A percentile compares a stretch with the other conserved stretches of the same genome.
Evolutionary conservation across 2,329 filamentous ascomycete species (phyloP).

Genomic region (Hymenoscyphus occultus): DNA sequence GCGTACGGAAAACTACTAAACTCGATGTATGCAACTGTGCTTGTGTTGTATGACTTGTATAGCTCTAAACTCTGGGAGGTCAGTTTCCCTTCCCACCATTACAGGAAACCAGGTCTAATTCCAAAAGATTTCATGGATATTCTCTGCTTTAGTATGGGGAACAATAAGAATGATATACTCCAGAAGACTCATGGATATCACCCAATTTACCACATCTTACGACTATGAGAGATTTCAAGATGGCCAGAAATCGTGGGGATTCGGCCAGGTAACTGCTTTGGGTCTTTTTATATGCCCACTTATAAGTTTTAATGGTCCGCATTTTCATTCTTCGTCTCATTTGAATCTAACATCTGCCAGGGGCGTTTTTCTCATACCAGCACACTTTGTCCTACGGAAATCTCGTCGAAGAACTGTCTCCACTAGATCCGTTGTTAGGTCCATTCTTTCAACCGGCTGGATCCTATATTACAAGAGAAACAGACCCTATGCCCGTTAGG

Average conservation of each 20-base stretch:
- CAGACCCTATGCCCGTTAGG: neutral
- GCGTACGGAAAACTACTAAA: neutral
- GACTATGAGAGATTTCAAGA: neutral
- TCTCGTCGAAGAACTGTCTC: no score
- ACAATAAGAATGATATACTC: neutral
- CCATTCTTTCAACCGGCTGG: no score
- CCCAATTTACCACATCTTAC: neutral
- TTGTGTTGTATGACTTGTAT: slow-evolving; percentile 5
- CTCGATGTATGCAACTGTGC: neutral
- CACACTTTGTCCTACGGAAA: no score
- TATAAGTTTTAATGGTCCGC: neutral
- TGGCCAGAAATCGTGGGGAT: slow-evolving; percentile 7
- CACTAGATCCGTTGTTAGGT: no score
- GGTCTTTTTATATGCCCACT: slow-evolving; percentile 5
- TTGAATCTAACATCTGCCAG: no score
- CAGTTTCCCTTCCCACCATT: neutral
- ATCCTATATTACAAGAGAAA: neutral
- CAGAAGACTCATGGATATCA: neutral
- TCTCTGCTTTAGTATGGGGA: slow-evolving; percentile 3
- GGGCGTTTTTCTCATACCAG: no score
- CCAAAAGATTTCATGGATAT: slow-evolving; percentile 3
- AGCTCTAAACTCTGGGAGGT: slow-evolving; percentile 11
- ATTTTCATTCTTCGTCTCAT: neutral
- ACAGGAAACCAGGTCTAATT: neutral
- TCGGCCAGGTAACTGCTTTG: slow-evolving; percentile 4